A percentile compares a stretch with the other conserved stretches of the same genome.
phyloP scores from a whole-genome alignment of 352 stramenopile genomes.

The Globisporangium abappressorium region DNA sequence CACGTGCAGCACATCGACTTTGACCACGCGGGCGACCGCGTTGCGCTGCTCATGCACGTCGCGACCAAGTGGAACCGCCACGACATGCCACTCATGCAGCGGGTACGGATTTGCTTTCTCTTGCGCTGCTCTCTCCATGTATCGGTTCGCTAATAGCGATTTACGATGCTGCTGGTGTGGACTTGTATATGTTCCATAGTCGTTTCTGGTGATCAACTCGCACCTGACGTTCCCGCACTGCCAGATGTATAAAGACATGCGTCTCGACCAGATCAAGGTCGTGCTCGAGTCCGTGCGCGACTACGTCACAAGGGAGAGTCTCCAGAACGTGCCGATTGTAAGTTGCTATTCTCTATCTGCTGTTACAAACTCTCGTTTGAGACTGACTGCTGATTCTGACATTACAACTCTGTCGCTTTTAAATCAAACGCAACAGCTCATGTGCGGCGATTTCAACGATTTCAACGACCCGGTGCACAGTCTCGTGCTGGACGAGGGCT shows the following conservation, averaged over 20 bases:
- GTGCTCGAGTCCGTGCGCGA: slow-evolving; percentile 69
- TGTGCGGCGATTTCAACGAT: slow-evolving; percentile 88
- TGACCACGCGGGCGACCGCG: slow-evolving; percentile 71
- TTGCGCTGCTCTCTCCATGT: background rate
- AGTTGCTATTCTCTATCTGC: slow-evolving; percentile 4
- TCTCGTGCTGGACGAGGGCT: slow-evolving; percentile 69
- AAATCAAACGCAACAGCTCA: slow-evolving; percentile 27
- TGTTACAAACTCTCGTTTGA: background rate
- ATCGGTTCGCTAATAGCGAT: background rate
- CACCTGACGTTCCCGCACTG: slow-evolving; percentile 85
- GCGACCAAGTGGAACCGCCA: slow-evolving; percentile 76
- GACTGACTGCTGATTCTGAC: background rate
- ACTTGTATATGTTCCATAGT: slow-evolving; percentile 23
- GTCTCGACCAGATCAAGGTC: slow-evolving; percentile 77
- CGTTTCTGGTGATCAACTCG: slow-evolving; percentile 81
- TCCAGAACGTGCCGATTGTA: slow-evolving; percentile 70
- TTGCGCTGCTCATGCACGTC: slow-evolving; percentile 81
- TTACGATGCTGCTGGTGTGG: background rate
- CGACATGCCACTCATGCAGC: slow-evolving; percentile 41
- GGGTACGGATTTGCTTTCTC: slow-evolving; percentile 26
- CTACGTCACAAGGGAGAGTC: slow-evolving; percentile 57
- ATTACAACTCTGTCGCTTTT: background rate
- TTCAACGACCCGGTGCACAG: slow-evolving; percentile 81
- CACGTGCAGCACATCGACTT: slow-evolving; percentile 75
- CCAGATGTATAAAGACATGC: slow-evolving; percentile 74